Evolutionary conservation across 257 asterid genomes (phyloP), one percentile per base, ranked within the genome.

Genomic region (Capsicum baccatum): DNA sequence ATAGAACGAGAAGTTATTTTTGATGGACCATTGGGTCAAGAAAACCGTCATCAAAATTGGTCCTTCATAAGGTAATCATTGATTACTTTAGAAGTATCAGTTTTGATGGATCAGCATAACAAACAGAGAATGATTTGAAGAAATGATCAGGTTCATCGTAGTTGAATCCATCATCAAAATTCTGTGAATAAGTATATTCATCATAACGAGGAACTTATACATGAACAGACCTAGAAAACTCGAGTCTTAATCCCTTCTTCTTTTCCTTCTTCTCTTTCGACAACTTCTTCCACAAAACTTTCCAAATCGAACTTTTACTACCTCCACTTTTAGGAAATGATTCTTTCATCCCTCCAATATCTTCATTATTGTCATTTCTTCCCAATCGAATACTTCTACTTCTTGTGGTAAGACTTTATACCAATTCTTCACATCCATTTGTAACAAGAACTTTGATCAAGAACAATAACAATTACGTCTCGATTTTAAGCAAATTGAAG

Each of bases 61-160:
- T 39, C 44, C 5, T 39, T 3, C 44, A 39, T 39, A 4, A 39
- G 5, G 44, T 39, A 39, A 39, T 39, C 39, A 39, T 56, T 3
- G 48, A 44, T 68, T 14, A 58, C 26, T 58, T 58, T 26, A 58
- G 17, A 6, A 17, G 0, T 26, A 76, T 55, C 0, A 69, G 4
- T 52, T 66, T 80, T 6, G 86, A 86, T n/a, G 86, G 86, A 86
- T 86, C 86, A 21, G 85, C 86, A 60, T 12, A 83, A 17, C 89
- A 73, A 67, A 78, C 78, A 59, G 89, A 83, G 78, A 86, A 86
- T 13, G 89, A 86, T 42, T 84, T 85, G 8, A 82, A 73, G 39
- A 83, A 70, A 14, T 47, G 54, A 50, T 86, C 86, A 26, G 81
- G 80, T 21, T 86, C 89, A 4, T 83, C 86, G 15, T 12, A 62